Evolutionary conservation across 371 early-diverging fungal genomes (phyloP).

Genomic region (Mortierella sp.): DNA sequence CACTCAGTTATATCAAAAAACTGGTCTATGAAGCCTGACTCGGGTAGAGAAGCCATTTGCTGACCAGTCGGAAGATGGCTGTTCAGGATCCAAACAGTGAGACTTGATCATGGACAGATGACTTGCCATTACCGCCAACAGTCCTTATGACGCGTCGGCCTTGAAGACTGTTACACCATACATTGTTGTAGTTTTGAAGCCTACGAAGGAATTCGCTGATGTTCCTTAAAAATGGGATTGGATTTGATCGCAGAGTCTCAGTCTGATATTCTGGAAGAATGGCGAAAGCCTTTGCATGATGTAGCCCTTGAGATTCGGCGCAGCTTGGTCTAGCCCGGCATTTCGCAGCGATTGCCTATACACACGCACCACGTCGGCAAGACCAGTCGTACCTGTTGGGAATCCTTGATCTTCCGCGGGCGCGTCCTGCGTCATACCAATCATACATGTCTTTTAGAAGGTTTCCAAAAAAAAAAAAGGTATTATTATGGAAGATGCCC

Average conservation of each 20-base stretch:
- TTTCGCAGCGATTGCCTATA: background rate
- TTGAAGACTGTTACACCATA: background rate
- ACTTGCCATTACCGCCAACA: too few relatives aligned
- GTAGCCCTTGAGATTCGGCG: background rate
- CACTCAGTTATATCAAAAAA: background rate
- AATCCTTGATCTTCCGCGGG: too few relatives aligned
- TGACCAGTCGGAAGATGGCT: too few relatives aligned
- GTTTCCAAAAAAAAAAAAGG: background rate
- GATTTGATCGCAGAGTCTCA: background rate
- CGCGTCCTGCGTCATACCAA: background rate
- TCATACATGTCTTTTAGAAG: too few relatives aligned
- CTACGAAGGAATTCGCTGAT: background rate
- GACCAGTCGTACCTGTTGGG: too few relatives aligned
- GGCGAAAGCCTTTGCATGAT: background rate
- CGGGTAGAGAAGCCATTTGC: background rate
- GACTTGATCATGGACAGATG: too few relatives aligned
- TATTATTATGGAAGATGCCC: too few relatives aligned
- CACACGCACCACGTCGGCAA: background rate
- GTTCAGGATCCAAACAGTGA: too few relatives aligned
- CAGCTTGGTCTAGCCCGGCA: background rate
- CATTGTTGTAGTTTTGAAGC: background rate
- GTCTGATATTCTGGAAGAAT: background rate
- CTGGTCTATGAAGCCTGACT: background rate
- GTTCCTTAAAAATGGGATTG: background rate
- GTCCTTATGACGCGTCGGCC: too few relatives aligned